Conservation (phyloP, 768 basidiomycete genomes). For the Lyophyllum decastes region DNA sequence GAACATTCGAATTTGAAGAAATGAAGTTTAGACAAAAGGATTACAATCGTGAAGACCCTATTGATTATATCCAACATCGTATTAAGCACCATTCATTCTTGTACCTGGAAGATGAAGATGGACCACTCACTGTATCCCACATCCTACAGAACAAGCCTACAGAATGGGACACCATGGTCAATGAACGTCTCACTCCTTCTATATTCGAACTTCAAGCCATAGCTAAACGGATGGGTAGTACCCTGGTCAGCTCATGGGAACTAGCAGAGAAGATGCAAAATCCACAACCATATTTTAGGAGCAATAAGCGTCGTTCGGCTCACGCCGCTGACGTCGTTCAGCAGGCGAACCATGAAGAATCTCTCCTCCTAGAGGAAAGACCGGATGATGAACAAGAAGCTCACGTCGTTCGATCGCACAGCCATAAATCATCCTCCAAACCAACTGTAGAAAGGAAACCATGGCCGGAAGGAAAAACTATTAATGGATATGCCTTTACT, state of each 20-base stretch:
- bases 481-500: not conserved
- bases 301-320: not conserved
- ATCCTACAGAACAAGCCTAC: not conserved
- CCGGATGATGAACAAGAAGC: not conserved
- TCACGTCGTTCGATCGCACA: not conserved
- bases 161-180: not conserved
- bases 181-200: not conserved
- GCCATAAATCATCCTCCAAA: not conserved
- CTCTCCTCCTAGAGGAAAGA: not conserved
- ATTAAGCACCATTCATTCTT: not conserved
- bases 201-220: not conserved
- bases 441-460: constrained; percentile 3
- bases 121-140: not conserved
- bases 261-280: not conserved
- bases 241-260: not conserved
- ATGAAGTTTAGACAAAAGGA: constrained; percentile 11
- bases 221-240: not conserved
- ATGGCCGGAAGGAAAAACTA: not conserved
- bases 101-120: not conserved
- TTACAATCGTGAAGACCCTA: not conserved
- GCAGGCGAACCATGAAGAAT: not conserved
- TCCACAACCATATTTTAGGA: not conserved
- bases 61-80: not conserved
- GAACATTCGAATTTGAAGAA: constrained; percentile 15
- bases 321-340: not conserved